phyloP scores from a whole-genome alignment of 768 basidiomycete genomes.

The Termitomyces eurrhizus region DNA sequence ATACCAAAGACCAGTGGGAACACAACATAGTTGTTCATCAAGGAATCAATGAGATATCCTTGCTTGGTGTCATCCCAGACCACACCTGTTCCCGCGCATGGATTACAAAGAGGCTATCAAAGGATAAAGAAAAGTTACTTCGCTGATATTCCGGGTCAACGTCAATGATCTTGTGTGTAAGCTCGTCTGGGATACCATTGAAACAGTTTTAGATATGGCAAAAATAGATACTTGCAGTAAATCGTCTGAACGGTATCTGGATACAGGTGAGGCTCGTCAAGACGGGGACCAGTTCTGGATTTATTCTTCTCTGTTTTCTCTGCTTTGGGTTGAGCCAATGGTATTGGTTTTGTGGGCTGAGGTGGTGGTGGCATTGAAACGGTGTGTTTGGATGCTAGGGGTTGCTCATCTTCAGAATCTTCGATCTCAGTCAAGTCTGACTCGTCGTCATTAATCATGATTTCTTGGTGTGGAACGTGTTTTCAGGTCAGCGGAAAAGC shows the following conservation, averaged over 20 bases:
- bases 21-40: constrained; percentile 61
- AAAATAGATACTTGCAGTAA: constrained; percentile 30
- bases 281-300: constrained; percentile 21
- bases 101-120: background rate
- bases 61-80: constrained; percentile 67
- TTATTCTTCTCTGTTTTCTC: constrained; percentile 15
- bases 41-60: constrained; percentile 56
- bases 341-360: background rate
- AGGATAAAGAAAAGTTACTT: constrained; percentile 28
- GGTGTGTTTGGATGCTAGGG: constrained; percentile 19
- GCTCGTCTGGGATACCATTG: constrained; percentile 35
- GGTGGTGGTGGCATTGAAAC: constrained; percentile 5
- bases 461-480: background rate
- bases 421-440: constrained; percentile 49
- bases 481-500: background rate
- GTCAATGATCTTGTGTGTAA: constrained; percentile 43
- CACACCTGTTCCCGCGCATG: constrained; percentile 35
- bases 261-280: constrained; percentile 22
- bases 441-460: constrained; percentile 17
- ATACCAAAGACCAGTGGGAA: constrained; percentile 66
- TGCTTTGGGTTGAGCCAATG: background rate
- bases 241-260: constrained; percentile 35
- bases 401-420: constrained; percentile 32
- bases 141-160: constrained; percentile 67
- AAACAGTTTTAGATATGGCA: background rate